Base-by-base conservation (phyloP, 306 rosid species). In the Glycine soja region DNA sequence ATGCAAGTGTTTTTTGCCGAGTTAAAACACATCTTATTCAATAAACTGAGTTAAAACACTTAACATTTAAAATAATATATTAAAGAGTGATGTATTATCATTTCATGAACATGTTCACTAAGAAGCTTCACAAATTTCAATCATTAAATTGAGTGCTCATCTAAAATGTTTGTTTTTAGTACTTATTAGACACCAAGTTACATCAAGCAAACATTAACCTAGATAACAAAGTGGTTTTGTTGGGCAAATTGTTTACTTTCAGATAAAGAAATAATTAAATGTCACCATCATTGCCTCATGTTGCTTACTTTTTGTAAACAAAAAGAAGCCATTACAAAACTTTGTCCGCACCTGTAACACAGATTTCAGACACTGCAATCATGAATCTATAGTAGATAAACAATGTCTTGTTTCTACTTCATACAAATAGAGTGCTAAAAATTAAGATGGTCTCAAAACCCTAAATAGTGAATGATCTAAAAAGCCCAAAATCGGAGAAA, bases 311-410 rank as follows among this genome's bases (percentile, higher is more conserved):
- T 42, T 10, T 6, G 32, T 8, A 47, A 30, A 30, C 36, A 70
- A 24, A 36, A 24, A 14, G 32, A 24, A 52, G 59, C 58, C 45
- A 43, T 75, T 43, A 14, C 45, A 40, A 52, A 32, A 3, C 10
- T 52, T 13, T n/a, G 0, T 32, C 6, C 8, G 78, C 48, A 15
- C 8, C 56, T 57, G 19, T 32, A 7, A 36, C 30, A 19, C 73
- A 42, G 61, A 79, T 14, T 79, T 57, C 51, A 4, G 30, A 70
- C 36, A 46, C 42, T 47, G 16, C 63, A 48, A 64, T 18, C 14
- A 19, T 24, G 24, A 14, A 63, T 40, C 46, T 47, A 48, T 32
- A 10, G 11, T 13, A 47, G 71, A 79, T 53, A 8, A 53, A 67
- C 58, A 11, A 52, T 16, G 48, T 19, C 34, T 9, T 11, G 9